A percentile compares a stretch with the other conserved stretches of the same genome.
Evolutionary conservation across 345 rosid genomes (phyloP).

Genomic region (Firmiana major): DNA sequence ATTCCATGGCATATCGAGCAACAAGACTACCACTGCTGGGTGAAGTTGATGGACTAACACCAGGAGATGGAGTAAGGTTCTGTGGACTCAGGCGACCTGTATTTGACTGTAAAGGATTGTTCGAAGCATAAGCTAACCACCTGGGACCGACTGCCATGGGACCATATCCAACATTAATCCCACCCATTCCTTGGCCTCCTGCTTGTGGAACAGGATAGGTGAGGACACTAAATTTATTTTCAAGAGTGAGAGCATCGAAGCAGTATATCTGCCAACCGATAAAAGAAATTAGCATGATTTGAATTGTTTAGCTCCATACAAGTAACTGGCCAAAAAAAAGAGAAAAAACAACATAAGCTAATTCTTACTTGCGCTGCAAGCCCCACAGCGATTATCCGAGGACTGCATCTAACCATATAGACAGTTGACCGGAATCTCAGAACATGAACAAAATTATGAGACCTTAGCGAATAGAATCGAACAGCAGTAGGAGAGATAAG

Average conservation of each 20-base stretch:
- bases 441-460: conserved; percentile 86
- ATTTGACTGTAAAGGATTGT: conserved; percentile 62
- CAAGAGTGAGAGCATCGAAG: conserved; percentile 90
- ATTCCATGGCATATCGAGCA: conserved; percentile 97
- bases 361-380: conserved; percentile 76
- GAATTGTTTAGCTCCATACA: background rate
- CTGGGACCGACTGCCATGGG: conserved; percentile 96
- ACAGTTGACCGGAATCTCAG: conserved; percentile 87
- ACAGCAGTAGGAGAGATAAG: conserved; percentile 64
- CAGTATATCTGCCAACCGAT: conserved; percentile 77
- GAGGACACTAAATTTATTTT: conserved; percentile 86
- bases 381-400: conserved; percentile 78
- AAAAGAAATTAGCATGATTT: conserved; percentile 7
- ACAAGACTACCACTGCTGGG: conserved; percentile 77
- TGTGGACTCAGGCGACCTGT: conserved; percentile 91
- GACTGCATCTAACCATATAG: conserved; percentile 88
- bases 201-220: conserved; percentile 85
- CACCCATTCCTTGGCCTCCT: conserved; percentile 69
- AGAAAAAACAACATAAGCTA: background rate
- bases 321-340: conserved; percentile 9
- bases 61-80: conserved; percentile 81
- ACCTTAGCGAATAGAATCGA: conserved; percentile 75
- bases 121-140: conserved; percentile 96
- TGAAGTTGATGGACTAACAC: conserved; percentile 92
- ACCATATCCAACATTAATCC: conserved; percentile 84